phyloP scores from a whole-genome alignment of 139 green algal species.

The Spirogloea muscicola region DNA sequence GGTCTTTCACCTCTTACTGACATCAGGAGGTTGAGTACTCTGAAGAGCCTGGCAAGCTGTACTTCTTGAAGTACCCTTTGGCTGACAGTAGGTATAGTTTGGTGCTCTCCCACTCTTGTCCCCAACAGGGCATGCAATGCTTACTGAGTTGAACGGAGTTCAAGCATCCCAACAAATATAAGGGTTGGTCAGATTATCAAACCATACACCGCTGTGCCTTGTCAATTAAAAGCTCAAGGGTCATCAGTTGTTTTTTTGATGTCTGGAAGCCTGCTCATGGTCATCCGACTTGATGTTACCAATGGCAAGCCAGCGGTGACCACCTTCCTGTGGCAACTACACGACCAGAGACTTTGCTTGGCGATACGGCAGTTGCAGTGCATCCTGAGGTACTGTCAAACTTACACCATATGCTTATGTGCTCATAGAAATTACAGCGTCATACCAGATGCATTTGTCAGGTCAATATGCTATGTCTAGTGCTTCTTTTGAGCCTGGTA shows the following conservation, averaged over 20 bases:
- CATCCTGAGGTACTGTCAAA: constrained; percentile 85
- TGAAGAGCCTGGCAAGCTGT: constrained; percentile 83
- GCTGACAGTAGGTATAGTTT: constrained; percentile 40
- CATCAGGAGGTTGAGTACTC: constrained; percentile 77
- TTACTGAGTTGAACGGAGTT: too few species aligned
- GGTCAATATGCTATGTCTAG: too few species aligned
- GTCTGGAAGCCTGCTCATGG: not conserved
- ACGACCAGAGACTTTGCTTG: constrained; percentile 90
- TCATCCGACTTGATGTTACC: not conserved
- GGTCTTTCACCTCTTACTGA: too few species aligned
- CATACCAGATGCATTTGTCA: too few species aligned
- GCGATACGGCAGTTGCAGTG: constrained; percentile 91
- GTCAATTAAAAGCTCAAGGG: not conserved
- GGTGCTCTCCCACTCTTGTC: not conserved
- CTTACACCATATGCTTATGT: too few species aligned
- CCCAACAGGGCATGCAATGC: not conserved
- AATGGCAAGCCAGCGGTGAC: not conserved
- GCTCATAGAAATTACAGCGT: too few species aligned
- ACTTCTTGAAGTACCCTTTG: constrained; percentile 87
- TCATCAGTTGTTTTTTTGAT: not conserved
- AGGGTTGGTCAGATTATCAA: too few species aligned
- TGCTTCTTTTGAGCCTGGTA: too few species aligned
- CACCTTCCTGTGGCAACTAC: constrained; percentile 73
- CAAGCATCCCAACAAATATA: too few species aligned
- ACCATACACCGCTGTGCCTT: not conserved